Conservation (phyloP, 768 basidiomycete species). For the Boletus rubroflammeus region DNA sequence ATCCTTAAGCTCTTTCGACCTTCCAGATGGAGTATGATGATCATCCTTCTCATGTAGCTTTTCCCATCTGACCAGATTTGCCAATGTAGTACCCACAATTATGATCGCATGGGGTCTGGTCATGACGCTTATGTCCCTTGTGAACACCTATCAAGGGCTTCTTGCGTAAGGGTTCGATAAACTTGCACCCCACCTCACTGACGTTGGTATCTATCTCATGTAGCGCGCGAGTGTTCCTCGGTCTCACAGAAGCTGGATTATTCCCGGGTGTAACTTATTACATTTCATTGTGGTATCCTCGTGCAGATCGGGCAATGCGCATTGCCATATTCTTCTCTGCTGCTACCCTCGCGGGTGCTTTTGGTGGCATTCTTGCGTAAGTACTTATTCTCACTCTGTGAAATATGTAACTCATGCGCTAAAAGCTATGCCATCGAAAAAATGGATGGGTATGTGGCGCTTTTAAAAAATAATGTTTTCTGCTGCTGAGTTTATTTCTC, state of each 20-base stretch:
- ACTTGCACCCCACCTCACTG: background rate
- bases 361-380: slow-evolving; percentile 48
- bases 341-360: slow-evolving; percentile 51
- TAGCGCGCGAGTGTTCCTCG: slow-evolving; percentile 43
- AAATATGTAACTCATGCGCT: background rate
- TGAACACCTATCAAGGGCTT: slow-evolving; percentile 31
- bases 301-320: slow-evolving; percentile 52
- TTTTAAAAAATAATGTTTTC: slow-evolving; percentile 3
- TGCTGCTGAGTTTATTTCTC: background rate
- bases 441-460: slow-evolving; percentile 31
- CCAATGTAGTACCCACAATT: slow-evolving; percentile 35
- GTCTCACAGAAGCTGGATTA: slow-evolving; percentile 46
- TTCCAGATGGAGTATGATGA: slow-evolving; percentile 35
- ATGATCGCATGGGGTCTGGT: slow-evolving; percentile 40
- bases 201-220: background rate
- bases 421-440: slow-evolving; percentile 35
- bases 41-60: background rate
- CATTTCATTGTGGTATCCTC: slow-evolving; percentile 59
- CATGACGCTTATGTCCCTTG: slow-evolving; percentile 38
- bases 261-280: slow-evolving; percentile 42
- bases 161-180: slow-evolving; percentile 25
- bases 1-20: slow-evolving; percentile 34
- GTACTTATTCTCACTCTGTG: slow-evolving; percentile 6
- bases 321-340: slow-evolving; percentile 63
- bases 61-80: slow-evolving; percentile 8